Evolutionary conservation across 2,329 filamentous ascomycete species (phyloP).

Genomic region (Fusarium praegraminearum): DNA sequence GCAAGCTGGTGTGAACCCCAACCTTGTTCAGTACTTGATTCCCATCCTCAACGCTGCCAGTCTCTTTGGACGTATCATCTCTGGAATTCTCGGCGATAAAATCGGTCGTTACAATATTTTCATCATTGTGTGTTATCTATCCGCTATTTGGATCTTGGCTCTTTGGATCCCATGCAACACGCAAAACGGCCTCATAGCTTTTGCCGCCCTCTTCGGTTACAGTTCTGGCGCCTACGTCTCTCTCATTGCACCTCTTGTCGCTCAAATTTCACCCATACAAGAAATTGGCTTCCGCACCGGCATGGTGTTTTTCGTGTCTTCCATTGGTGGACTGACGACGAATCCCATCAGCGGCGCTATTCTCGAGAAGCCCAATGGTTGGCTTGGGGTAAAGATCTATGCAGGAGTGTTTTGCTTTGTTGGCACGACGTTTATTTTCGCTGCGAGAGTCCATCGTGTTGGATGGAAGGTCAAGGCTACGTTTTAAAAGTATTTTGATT

Average conservation of each 20-base stretch:
- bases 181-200: slow-evolving; percentile 51
- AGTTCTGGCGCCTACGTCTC: slow-evolving; percentile 57
- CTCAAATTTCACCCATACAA: slow-evolving; percentile 52
- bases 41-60: slow-evolving; percentile 56
- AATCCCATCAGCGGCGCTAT: slow-evolving; percentile 68
- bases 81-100: slow-evolving; percentile 52
- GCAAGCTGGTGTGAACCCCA: slow-evolving; percentile 44
- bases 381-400: slow-evolving; percentile 55
- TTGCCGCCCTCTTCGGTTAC: slow-evolving; percentile 58
- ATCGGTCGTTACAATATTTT: slow-evolving; percentile 58
- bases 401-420: slow-evolving; percentile 36
- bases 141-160: slow-evolving; percentile 54
- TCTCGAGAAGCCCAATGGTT: slow-evolving; percentile 47
- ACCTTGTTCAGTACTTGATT: slow-evolving; percentile 52
- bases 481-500: slow-evolving; percentile 2
- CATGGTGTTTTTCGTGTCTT: slow-evolving; percentile 63
- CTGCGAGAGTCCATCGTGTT: slow-evolving; percentile 26
- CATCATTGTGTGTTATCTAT: slow-evolving; percentile 59
- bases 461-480: slow-evolving; percentile 30
- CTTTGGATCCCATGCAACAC: slow-evolving; percentile 58
- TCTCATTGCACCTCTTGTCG: slow-evolving; percentile 54
- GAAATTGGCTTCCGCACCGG: slow-evolving; percentile 52
- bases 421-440: slow-evolving; percentile 26
- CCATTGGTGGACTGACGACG: slow-evolving; percentile 67
- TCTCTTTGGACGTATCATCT: slow-evolving; percentile 53